Evolutionary conservation across 495 filamentous ascomycete genomes (phyloP).

Genomic region (Hypoxylon cercidicola): DNA sequence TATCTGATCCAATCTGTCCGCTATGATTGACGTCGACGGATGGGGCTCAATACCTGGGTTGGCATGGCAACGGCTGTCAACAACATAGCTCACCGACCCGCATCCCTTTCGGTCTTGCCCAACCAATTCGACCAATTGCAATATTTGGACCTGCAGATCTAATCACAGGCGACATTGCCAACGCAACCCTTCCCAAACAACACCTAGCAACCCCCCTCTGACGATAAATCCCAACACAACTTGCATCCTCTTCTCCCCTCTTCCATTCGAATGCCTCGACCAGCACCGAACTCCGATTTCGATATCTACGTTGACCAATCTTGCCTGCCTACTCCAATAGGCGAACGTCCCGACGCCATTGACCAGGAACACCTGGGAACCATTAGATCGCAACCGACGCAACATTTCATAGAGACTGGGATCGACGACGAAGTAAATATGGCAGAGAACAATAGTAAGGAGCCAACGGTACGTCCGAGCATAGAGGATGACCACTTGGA

Average conservation of each 20-base stretch:
- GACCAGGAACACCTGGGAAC: slow-evolving; percentile 15
- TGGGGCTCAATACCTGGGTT: slow-evolving; percentile 14
- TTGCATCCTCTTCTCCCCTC: background rate
- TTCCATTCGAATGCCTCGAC: slow-evolving; percentile 36
- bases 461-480: slow-evolving; percentile 24
- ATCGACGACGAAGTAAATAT: slow-evolving; percentile 10
- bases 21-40: too few relatives aligned
- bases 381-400: background rate
- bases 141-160: slow-evolving; percentile 30
- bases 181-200: slow-evolving; percentile 29
- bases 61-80: slow-evolving; percentile 34
- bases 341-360: slow-evolving; percentile 32
- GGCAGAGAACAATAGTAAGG: background rate
- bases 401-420: background rate
- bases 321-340: slow-evolving; percentile 50
- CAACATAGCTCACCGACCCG: slow-evolving; percentile 31
- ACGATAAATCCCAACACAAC: slow-evolving; percentile 2
- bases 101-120: slow-evolving; percentile 26
- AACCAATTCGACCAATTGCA: slow-evolving; percentile 31
- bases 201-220: background rate
- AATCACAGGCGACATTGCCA: slow-evolving; percentile 15
- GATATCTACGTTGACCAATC: slow-evolving; percentile 57
- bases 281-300: slow-evolving; percentile 49
- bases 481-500: slow-evolving; percentile 24
- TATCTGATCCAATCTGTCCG: too few relatives aligned